Evolutionary conservation across 2,329 filamentous ascomycete species (phyloP).

Genomic region (Sporothrix luriei): DNA sequence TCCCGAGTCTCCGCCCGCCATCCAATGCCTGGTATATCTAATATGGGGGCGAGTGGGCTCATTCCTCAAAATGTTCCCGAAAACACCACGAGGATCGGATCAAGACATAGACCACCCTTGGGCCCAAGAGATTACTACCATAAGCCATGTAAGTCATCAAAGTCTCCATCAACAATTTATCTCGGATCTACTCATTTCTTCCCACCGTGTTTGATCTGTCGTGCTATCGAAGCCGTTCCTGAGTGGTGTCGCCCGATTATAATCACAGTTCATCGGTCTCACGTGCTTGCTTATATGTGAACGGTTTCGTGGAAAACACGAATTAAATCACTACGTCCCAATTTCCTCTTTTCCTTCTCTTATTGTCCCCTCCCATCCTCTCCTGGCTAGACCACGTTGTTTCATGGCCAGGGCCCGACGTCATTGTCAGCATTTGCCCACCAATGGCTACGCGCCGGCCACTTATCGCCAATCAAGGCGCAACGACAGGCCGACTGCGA

Average conservation of each 20-base stretch:
- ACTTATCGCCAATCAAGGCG: slow-evolving; percentile 16
- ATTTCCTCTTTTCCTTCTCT: too few relatives aligned
- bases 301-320: too few relatives aligned
- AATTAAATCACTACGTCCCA: too few relatives aligned
- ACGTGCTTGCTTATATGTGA: slow-evolving; percentile 2
- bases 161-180: too few relatives aligned
- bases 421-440: not conserved
- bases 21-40: not conserved
- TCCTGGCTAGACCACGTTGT: not conserved
- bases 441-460: slow-evolving; percentile 29
- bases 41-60: not conserved
- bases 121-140: too few relatives aligned
- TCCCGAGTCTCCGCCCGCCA: not conserved
- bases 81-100: not conserved
- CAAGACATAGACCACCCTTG: too few relatives aligned
- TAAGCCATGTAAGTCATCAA: too few relatives aligned
- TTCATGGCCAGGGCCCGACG: slow-evolving; percentile 5
- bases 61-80: not conserved
- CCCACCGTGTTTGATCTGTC: not conserved
- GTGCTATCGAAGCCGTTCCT: not conserved
- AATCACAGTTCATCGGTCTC: not conserved
- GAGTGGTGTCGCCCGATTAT: not conserved
- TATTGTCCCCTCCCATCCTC: too few relatives aligned
- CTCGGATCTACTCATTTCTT: not conserved
- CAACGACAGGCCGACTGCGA: not conserved